Evolutionary conservation across 2,329 filamentous ascomycete genomes (phyloP).

Genomic region (Penicillium concentricum): DNA sequence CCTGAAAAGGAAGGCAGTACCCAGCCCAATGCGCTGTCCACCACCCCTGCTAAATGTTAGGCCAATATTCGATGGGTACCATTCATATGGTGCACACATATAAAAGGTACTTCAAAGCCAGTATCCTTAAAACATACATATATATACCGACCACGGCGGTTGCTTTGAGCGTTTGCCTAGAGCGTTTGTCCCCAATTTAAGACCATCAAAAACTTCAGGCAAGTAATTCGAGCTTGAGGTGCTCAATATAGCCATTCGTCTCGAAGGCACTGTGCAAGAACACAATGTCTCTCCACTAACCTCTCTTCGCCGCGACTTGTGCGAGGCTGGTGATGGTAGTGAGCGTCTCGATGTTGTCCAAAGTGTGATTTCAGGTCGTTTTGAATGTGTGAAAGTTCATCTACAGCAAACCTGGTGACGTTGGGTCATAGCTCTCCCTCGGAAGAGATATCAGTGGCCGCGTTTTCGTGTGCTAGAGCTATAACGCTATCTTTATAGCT

Average conservation of each 20-base stretch:
- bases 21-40: neutral
- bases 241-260: neutral
- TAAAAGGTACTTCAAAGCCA: neutral
- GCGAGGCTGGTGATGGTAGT: neutral
- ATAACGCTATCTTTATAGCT: neutral
- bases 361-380: neutral
- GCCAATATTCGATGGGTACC: no score
- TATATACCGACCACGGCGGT: no score
- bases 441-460: neutral
- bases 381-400: neutral
- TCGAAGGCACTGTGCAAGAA: neutral
- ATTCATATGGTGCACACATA: neutral
- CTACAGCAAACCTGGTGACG: neutral
- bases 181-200: no score
- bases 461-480: neutral
- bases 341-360: neutral
- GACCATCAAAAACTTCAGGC: no score
- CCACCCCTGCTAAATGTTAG: neutral
- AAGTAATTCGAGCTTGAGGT: neutral
- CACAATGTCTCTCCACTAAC: neutral
- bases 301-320: neutral
- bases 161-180: no score
- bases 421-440: neutral
- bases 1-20: neutral
- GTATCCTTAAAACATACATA: no score